Conservation (phyloP, 495 filamentous ascomycete genomes). For the Hypoxylon fragiforme region DNA sequence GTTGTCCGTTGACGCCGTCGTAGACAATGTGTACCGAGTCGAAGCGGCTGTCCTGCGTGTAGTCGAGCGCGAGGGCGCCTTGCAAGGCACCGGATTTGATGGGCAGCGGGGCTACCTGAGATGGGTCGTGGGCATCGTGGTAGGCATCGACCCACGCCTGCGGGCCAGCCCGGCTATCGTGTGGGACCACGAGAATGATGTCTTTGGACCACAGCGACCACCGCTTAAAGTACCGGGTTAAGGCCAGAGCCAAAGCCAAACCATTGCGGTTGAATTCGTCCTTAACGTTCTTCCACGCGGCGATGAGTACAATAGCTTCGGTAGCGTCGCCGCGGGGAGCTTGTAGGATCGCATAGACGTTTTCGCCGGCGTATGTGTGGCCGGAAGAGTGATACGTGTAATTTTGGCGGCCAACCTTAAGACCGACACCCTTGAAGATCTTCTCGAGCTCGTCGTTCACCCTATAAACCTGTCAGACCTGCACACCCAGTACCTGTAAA, state of each 20-base stretch:
- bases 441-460: conserved; percentile 70
- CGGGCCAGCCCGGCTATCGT: conserved; percentile 85
- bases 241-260: conserved; percentile 78
- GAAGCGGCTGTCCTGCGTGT: conserved; percentile 80
- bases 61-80: conserved; percentile 92
- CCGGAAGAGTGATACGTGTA: conserved; percentile 78
- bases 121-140: conserved; percentile 77
- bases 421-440: conserved; percentile 73
- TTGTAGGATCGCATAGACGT: conserved; percentile 92
- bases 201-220: conserved; percentile 99
- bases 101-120: conserved; percentile 72
- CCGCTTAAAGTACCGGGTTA: conserved; percentile 92
- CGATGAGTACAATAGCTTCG: conserved; percentile 91
- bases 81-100: conserved; percentile 92
- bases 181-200: conserved; percentile 87
- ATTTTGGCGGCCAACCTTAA: conserved; percentile 83
- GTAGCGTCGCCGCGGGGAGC: conserved; percentile 97
- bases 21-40: conserved; percentile 88
- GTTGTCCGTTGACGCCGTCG: conserved; percentile 93
- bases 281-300: conserved; percentile 83
- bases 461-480: conserved; percentile 44
- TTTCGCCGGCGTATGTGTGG: conserved; percentile 75
- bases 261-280: conserved; percentile 82
- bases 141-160: conserved; percentile 99
- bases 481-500: not conserved